Base-by-base conservation (phyloP, 148 eudicot species). In the Beta vulgaris region DNA sequence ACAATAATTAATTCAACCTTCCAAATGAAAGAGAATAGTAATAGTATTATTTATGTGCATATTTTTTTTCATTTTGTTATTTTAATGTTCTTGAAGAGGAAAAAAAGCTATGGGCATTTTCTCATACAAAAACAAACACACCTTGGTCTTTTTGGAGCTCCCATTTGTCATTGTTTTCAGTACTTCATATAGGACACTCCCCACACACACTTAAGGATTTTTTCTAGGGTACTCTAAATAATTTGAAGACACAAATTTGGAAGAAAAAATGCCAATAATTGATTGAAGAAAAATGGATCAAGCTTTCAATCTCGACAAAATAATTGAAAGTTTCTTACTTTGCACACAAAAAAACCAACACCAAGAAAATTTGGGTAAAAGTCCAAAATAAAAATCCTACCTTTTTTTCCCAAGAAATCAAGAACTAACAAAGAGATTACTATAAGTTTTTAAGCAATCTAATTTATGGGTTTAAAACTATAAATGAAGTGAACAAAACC, bases 61-160 rank as follows among this genome's bases (percentile, higher is more conserved):
- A n/a, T n/a, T n/a, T n/a, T n/a, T n/a, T n/a, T n/a, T n/a, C n/a
- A n/a, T n/a, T n/a, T n/a, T n/a, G n/a, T n/a, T n/a, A n/a, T n/a
- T n/a, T n/a, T n/a, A n/a, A n/a, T n/a, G n/a, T n/a, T n/a, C n/a
- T n/a, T n/a, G n/a, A n/a, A n/a, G n/a, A n/a, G n/a, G n/a, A n/a
- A n/a, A 37, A n/a, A n/a, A n/a, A 72, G 26, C 39, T 28, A 57
- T 39, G 79, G 31, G 32, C 73, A 78, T n/a, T 71, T 79, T 44
- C 19, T 72, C 37, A 63, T 59, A 29, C 43, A 77, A 77, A 84
- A 89, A 77, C 40, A 90, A 97, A 84, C 90, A 78, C 42, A 92
- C 99, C 97, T 95, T 95, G 92, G 84, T 91, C 82, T 91, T 92
- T 84, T 89, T 96, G 68, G 82, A 84, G 85, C 81, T 92, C 13